Base-by-base conservation (phyloP, 2,329 filamentous ascomycete species). In the Boeremia lycopersici region DNA sequence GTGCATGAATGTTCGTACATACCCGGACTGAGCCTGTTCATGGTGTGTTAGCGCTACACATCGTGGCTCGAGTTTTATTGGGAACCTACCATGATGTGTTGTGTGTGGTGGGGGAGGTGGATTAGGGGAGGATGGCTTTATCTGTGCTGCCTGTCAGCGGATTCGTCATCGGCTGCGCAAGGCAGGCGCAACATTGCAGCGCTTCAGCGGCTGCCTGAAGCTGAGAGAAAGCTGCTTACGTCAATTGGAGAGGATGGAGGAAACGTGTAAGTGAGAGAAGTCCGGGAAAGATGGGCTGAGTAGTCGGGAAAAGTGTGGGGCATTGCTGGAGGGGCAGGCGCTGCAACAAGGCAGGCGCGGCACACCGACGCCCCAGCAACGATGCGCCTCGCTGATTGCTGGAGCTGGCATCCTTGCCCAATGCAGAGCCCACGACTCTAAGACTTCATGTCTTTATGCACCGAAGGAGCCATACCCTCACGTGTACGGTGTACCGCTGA, bases 1-100 rank as follows among this genome's bases (percentile, higher is more conserved):
- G 39, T 56, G 58, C 62, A 57, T 60, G 48, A 43, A 8, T 54
- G 33, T 47, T 51, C 7, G 55, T 62, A 75, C 75, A 64, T 77
- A 78, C 76, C 76, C 76, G 57, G 76, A 78, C 74, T 75, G 72
- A 74, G 76, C 75, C 76, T 78, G 56, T 45, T 34, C 29, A 7
- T 11, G 13, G 30, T 40, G 25, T 38, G 61, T 73, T 55, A 73
- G 66, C 54, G 47, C 31, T 28, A 34, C 30, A 5, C 6, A 17
- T 31, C 12, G 29, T 36, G 17, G 26, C 7, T 39, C n/a, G 28
- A 6, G 26, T 26, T 41, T 8, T n/a, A 19, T 29, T 28, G 36
- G 23, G 51, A 41, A 58, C 72, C 68, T 59, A 75, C 72, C 72
- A 75, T 75, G 57, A 61, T 73, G 65, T 67, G 47, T 56, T 62